Percentiles rank a stretch among this genome's conserved stretches.
Conservation (phyloP, 2,329 filamentous ascomycete species). For the Hypoxylon sp. region DNA sequence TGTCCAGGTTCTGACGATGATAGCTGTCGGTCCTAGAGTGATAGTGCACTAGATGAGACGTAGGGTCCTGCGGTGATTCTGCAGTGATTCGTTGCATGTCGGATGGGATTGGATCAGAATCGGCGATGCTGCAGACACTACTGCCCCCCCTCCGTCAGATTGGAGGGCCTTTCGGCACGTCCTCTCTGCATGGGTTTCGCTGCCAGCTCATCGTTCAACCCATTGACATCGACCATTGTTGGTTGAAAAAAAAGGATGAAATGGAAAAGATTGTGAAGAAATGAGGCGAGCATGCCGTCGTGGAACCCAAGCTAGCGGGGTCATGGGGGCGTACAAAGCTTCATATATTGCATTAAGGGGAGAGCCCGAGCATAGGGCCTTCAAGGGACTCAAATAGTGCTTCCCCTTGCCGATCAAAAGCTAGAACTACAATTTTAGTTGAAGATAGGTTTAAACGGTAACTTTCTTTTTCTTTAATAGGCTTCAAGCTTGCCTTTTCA, state of each 20-base stretch:
- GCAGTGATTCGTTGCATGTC: conserved; percentile 36
- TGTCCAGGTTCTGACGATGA: conserved; percentile 10
- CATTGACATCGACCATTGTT: conserved; percentile 34
- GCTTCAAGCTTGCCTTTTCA: too few relatives aligned
- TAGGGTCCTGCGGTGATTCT: conserved; percentile 31
- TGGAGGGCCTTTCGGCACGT: conserved; percentile 25
- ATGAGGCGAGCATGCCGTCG: conserved; percentile 27
- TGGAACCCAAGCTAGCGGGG: conserved; percentile 13
- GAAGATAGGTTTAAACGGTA: too few relatives aligned
- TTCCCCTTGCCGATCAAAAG: too few relatives aligned
- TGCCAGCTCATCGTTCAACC: conserved; percentile 34
- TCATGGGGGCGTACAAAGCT: too few relatives aligned
- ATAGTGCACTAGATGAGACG: conserved; percentile 6
- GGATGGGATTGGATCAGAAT: conserved; percentile 33
- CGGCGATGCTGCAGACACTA: conserved; percentile 30
- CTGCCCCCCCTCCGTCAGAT: conserved; percentile 31
- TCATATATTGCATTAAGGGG: too few relatives aligned
- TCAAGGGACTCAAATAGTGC: too few relatives aligned
- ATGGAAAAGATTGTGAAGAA: conserved; percentile 13
- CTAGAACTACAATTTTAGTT: too few relatives aligned
- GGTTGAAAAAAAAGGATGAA: conserved; percentile 17
- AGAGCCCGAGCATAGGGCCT: too few relatives aligned
- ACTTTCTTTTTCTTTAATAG: too few relatives aligned
- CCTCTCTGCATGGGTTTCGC: conserved; percentile 21
- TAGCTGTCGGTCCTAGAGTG: conserved; percentile 9